Evolutionary conservation across 2,329 filamentous ascomycete species (phyloP).

Genomic region (Hymenoscyphus occultus): DNA sequence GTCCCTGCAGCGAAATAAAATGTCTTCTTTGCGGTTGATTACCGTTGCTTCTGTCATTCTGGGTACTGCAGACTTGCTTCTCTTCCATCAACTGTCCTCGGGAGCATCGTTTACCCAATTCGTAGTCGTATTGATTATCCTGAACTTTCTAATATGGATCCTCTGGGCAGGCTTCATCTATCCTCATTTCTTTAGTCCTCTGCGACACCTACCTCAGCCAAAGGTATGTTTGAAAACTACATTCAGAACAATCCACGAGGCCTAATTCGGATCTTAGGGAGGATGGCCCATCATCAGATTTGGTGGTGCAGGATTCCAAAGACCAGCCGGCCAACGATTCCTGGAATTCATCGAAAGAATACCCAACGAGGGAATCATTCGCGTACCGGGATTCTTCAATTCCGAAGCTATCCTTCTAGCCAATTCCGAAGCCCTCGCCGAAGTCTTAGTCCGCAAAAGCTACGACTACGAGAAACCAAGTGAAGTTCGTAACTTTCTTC

Average conservation of each 20-base stretch:
- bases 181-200: slow-evolving; percentile 24
- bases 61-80: neutral
- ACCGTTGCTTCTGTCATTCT: neutral
- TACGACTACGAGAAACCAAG: slow-evolving; percentile 67
- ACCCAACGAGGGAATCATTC: slow-evolving; percentile 65
- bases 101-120: slow-evolving; percentile 19
- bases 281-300: slow-evolving; percentile 10
- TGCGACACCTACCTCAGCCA: slow-evolving; percentile 24
- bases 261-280: slow-evolving; percentile 7
- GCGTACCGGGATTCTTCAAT: slow-evolving; percentile 60
- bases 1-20: neutral
- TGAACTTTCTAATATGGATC: slow-evolving; percentile 18
- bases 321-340: slow-evolving; percentile 21
- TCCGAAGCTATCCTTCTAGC: slow-evolving; percentile 56
- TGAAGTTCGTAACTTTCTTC: slow-evolving; percentile 53
- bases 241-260: neutral
- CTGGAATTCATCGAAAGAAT: slow-evolving; percentile 47
- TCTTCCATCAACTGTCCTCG: slow-evolving; percentile 24
- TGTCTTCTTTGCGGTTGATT: neutral
- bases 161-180: slow-evolving; percentile 25
- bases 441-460: slow-evolving; percentile 63
- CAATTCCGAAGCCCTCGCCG: slow-evolving; percentile 60
- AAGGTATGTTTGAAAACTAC: slow-evolving; percentile 17
- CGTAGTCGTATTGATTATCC: slow-evolving; percentile 15
- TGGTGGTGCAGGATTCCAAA: slow-evolving; percentile 14